Base-by-base conservation (phyloP, 495 filamentous ascomycete species). In the Trichocladium antarcticum region DNA sequence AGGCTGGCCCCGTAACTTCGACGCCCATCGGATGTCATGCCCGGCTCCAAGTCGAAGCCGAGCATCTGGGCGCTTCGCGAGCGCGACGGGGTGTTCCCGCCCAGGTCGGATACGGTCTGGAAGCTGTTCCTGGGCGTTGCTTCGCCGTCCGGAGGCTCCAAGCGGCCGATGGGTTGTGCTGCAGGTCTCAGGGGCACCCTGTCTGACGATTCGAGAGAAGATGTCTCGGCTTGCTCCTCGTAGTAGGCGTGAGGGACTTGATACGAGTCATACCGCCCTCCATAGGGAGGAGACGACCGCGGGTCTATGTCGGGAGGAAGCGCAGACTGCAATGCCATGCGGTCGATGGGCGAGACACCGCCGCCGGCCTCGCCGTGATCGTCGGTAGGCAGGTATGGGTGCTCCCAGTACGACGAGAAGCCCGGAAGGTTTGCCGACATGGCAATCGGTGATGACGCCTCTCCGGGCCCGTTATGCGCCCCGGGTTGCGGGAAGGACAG, bases 181-280 rank as follows among this genome's bases (percentile, higher is more conserved):
- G 65, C 50, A 20, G 63, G 66, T 20, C 83, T 87, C 53, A 92
- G 70, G 46, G 78, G 80, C 29, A 78, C 74, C 6, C 71, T 75
- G 57, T 95, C 87, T 22, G 79, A n/a, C n/a, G n/a, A 79, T 56
- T 89, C 82, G 40, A 79, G 70, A 50, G 82, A 83, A 46, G 72
- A 65, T 21, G 79, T 76, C 35, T 76, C 67, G 37, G 72, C 61
- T 9, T 68, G 59, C 41, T 76, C 72, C 50, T 77, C 73, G 51
- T 79, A 75, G 53, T 74, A 73, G 15, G 62, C 62, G 44, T 64
- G 57, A 28, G 67, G 59, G 47, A 64, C 64, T 47, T 66, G 50
- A 47, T 75, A 62, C 21, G 62, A 49, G 31, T 72, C 59, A 22
- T 48, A 63, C 48, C 60, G 19, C 6, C 19, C 41, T 8, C 14